Conservation (phyloP, 192 early-diverging fungal species). For the Piromyces finnis region DNA sequence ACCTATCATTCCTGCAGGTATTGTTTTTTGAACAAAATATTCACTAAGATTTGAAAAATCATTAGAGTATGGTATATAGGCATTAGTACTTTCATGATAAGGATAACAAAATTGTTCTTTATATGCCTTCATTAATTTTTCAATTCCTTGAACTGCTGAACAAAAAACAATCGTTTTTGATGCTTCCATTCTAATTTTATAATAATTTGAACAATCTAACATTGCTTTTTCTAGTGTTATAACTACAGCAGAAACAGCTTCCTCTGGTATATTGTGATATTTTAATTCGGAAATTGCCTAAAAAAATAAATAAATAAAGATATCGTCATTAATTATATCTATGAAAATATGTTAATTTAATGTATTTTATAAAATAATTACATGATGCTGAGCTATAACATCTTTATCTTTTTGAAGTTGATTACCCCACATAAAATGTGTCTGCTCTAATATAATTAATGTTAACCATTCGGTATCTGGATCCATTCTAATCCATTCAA, state of each 20-base stretch:
- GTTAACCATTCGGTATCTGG: conserved; percentile 90
- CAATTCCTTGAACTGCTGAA: conserved; percentile 45
- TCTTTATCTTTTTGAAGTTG: conserved; percentile 79
- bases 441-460: conserved; percentile 64
- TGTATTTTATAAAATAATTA: conserved; percentile 1
- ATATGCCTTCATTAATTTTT: conserved; percentile 26
- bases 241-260: conserved; percentile 45
- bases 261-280: conserved; percentile 41
- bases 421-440: conserved; percentile 89
- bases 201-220: conserved; percentile 62
- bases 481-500: conserved; percentile 95
- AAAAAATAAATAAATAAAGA: neutral
- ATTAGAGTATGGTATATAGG: conserved; percentile 62
- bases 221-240: conserved; percentile 60
- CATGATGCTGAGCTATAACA: conserved; percentile 80
- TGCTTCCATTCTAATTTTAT: conserved; percentile 68
- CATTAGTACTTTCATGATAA: conserved; percentile 17
- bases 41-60: conserved; percentile 72
- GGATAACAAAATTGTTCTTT: conserved; percentile 1
- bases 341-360: no score
- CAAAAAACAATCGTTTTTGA: conserved; percentile 45
- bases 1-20: conserved; percentile 14
- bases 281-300: conserved; percentile 11
- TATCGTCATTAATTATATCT: no score
- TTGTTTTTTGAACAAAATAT: conserved; percentile 80